Evolutionary conservation across 2,329 filamentous ascomycete species (phyloP), one percentile per base, ranked within the genome.

Genomic region (Aspergillus aculeatus): DNA sequence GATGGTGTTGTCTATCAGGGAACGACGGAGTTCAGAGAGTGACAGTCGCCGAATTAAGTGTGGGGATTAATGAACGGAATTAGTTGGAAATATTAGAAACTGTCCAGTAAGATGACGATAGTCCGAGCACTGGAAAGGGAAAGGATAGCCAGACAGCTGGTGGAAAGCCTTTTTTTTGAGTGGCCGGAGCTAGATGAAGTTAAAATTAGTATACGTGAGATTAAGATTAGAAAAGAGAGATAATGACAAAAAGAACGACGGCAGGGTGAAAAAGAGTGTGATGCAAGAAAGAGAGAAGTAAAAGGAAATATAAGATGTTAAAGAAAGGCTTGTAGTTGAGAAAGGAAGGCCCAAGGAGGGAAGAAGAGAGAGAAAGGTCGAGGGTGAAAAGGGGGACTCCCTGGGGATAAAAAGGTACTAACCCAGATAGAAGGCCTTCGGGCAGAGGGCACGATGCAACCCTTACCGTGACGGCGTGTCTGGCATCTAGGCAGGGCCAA

Each of bases 61-160:
- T 56, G 38, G 53, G 62, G 74, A 74, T 73, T 79, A 84, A 82
- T 73, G 83, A 86, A 75, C 77, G 83, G 79, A 79, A 81, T 80
- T 84, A 84, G 83, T 84, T 84, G 81, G 82, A 74, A 71, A 65
- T 74, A 79, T 77, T 79, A 78, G 81, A 74, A 73, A 76, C 71
- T 73, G 77, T 68, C 69, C 76, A 76, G 74, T 69, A 70, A 68
- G 58, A 59, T 73, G 75, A 75, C 66, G 66, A 77, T 75, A 78
- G 73, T 73, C 73, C 68, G 63, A 63, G 70, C 71, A 71, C 71
- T 71, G 72, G 66, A 66, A 62, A 66, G 56, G 62, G 62, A 54
- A 65, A 65, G 64, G 63, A 61, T 68, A 66, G 64, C 64, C 59
- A 63, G 62, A 67, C 60, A 66, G 69, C 66, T 69, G 62, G 61